Base-by-base conservation (phyloP, 2,329 filamentous ascomycete species). In the Grosmannia clavigera region DNA sequence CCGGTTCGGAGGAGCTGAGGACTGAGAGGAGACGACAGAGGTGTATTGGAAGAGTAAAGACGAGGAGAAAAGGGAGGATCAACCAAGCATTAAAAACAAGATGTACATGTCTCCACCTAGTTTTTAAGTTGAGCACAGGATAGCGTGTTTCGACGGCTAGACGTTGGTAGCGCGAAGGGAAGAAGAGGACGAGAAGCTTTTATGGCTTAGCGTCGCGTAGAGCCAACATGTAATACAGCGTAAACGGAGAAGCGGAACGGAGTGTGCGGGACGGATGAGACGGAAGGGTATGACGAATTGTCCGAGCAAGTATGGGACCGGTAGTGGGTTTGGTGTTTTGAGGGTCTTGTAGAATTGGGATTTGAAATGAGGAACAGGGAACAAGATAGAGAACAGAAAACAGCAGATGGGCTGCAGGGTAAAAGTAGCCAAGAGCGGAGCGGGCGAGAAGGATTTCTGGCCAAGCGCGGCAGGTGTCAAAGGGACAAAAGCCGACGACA, bases 111-210 rank as follows among this genome's bases (percentile, higher is more conserved):
- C 54, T 10, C 54, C 54, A 56, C 54, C 27, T 3, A 14, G 27
- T 25, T 38, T 40, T 33, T 35, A 35, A 33, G 52, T n/a, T 22
- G 29, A 54, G 31, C 52, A 54, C 16, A 35, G 19, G 52, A 27
- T 55, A 55, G 53, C 53, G 53, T 55, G 53, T 55, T 55, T 55
- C n/a, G 53, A 43, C 54, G 54, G 35, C 25, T 56, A 46, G 54
- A 43, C 38, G 54, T 56, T 56, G 54, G 54, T 56, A 56, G 54
- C 54, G 33, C 19, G 12, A 56, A 27, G 38, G 35, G 38, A 29
- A 38, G 38, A 46, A 29, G 16, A 19, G 16, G 35, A 38, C 54
- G 54, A 56, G 33, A 38, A 40, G 54, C 33, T 16, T 56, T 56
- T 56, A 22, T 14, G 54, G 54, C 16, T 46, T 56, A 56, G 38